Evolutionary conservation across 2,329 filamentous ascomycete species (phyloP).

Genomic region (Dactylonectria estremocensis): DNA sequence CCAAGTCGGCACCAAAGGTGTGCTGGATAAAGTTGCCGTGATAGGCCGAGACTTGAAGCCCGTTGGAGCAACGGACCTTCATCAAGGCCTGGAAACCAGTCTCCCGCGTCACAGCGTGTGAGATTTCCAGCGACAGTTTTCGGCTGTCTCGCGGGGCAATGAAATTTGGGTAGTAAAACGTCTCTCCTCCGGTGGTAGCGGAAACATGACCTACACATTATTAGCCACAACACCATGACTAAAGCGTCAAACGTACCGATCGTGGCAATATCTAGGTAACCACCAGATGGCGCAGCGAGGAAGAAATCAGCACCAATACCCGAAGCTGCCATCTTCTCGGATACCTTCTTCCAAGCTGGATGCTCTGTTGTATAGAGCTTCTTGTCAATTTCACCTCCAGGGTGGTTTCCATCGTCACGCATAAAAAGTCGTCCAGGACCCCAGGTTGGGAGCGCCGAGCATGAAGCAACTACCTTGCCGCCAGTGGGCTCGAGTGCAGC

Average conservation of each 20-base stretch:
- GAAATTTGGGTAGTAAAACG: conserved; percentile 98
- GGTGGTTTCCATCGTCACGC: conserved; percentile 89
- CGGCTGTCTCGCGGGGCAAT: conserved; percentile 87
- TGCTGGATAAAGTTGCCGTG: conserved; percentile 98
- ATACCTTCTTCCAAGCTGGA: conserved; percentile 86
- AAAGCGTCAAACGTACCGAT: conserved; percentile 72
- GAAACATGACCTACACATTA: conserved; percentile 79
- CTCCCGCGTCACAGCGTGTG: conserved; percentile 88
- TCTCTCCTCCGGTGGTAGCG: conserved; percentile 92
- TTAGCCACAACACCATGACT: conserved; percentile 1
- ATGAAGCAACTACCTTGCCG: conserved; percentile 91
- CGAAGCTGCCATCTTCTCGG: conserved; percentile 87
- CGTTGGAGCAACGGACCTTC: conserved; percentile 98
- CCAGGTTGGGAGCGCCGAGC: conserved; percentile 91
- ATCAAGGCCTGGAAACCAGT: conserved; percentile 96
- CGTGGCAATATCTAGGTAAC: conserved; percentile 93
- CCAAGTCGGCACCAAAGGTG: conserved; percentile 93
- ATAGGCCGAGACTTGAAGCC: conserved; percentile 92
- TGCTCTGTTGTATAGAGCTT: conserved; percentile 94
- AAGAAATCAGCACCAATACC: conserved; percentile 96
- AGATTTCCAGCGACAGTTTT: conserved; percentile 88
- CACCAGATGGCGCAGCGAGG: conserved; percentile 89
- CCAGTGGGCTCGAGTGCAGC: conserved; percentile 89
- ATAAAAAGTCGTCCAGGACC: conserved; percentile 89
- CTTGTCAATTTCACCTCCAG: conserved; percentile 90